phyloP scores from a whole-genome alignment of 164 flowering plant species.

The Aristolochia contorta region DNA sequence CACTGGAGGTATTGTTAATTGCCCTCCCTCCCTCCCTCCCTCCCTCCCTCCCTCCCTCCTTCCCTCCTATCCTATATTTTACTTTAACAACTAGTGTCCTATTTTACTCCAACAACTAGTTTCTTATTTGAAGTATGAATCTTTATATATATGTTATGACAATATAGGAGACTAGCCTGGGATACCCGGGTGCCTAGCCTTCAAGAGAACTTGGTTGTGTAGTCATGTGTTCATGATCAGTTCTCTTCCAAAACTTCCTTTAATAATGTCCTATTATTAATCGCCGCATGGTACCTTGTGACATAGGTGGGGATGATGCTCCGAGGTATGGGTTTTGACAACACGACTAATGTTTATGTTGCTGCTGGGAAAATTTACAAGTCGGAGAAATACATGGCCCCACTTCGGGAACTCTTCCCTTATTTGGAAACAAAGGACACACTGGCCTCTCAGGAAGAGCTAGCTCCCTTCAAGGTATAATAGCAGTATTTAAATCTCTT shows the following conservation, averaged over 20 bases:
- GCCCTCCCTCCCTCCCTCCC: too few species aligned
- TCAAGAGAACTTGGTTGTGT: too few species aligned
- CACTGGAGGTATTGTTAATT: conserved; percentile 58
- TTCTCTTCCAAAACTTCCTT: background rate
- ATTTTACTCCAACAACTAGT: too few species aligned
- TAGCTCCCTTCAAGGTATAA: conserved; percentile 74
- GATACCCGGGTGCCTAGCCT: too few species aligned
- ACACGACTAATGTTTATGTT: conserved; percentile 69
- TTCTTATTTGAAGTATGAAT: too few species aligned
- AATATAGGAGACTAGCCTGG: too few species aligned
- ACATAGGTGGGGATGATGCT: conserved; percentile 96
- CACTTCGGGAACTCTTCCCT: conserved; percentile 89
- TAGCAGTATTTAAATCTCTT: background rate
- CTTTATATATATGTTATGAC: too few species aligned
- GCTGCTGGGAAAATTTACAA: conserved; percentile 89
- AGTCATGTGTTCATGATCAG: background rate
- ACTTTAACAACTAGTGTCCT: too few species aligned
- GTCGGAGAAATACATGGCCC: conserved; percentile 77
- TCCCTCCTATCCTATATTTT: too few species aligned
- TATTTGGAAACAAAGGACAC: conserved; percentile 72
- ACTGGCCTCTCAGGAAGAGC: conserved; percentile 69
- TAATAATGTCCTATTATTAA: background rate
- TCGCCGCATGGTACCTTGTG: background rate
- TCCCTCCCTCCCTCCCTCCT: too few species aligned
- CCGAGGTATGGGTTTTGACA: conserved; percentile 95